Evolutionary conservation across 2,329 filamentous ascomycete species (phyloP), one percentile per base, ranked within the genome.

Genomic region (Xylariaceae sp.): DNA sequence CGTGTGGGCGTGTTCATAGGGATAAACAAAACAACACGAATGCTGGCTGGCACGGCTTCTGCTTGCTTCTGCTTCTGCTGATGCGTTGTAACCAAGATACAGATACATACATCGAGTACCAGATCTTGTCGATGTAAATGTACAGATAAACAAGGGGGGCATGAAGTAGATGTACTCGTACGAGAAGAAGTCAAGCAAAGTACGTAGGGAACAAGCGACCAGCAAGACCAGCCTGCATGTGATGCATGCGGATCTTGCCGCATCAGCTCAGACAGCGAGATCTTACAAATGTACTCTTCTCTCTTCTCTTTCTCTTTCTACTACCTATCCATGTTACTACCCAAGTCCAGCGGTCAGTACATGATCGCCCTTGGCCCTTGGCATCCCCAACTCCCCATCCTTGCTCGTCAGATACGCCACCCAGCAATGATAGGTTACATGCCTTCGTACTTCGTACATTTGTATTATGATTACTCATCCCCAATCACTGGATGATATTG

Each of bases 321-420:
- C n/a, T n/a, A n/a, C n/a, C n/a, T 18, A 18, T 18, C 17, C 17
- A 18, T 18, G 17, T 18, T 18, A 59, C 17, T 18, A 18, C 17
- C 17, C 17, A 18, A 18, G 17, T 18, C 17, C 42, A 18, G 37
- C 44, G 39, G 23, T 44, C 59, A 65, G 63, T 42, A 42, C 57
- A 63, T 68, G 67, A 69, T 69, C 68, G 65, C 58, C 68, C 67
- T 69, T 68, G 65, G 67, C 66, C 60, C 58, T 59, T 58, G 63
- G 61, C 54, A 42, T 13, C 8, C 37, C 9, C 37, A 42, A 9
- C 4, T 9, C 37, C 37, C 37, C 11, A 53, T 47, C 64, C 67
- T 57, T 65, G 66, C 51, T 39, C 53, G 30, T 34, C 45, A 54
- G 51, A 44, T 35, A 56, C 61, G 61, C 61, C 61, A 62, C 55